These are phyloP conservation scores for Candolleomyces aberdarensis DNA, from an alignment of 768 basidiomycete genomes.

Conservation along the genomic window DNA sequence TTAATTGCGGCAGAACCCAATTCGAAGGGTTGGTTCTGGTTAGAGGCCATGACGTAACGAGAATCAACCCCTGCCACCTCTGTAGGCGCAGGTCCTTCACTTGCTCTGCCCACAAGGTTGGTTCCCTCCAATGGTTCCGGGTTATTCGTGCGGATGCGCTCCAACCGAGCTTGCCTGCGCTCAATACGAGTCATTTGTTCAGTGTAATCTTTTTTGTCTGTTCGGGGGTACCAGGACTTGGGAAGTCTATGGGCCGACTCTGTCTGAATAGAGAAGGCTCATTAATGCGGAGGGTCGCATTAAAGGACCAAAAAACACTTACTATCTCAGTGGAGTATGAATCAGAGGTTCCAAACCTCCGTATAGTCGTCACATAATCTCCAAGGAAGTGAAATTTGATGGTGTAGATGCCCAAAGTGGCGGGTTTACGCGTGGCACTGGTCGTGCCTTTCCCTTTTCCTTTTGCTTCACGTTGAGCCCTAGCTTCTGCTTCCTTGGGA, in stretches of 20 bases:
- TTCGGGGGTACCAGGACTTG: not conserved
- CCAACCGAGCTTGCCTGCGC: too few species aligned
- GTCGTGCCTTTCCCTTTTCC: not conserved
- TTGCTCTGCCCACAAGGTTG: too few species aligned
- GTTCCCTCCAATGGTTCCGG: too few species aligned
- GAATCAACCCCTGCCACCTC: too few species aligned
- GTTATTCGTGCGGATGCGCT: too few species aligned
- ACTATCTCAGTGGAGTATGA: not conserved
- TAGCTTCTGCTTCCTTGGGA: not conserved
- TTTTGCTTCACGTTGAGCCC: not conserved
- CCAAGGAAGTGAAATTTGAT: conserved; percentile 4
- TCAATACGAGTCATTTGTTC: not conserved
- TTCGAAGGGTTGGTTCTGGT: too few species aligned
- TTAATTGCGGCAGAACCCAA: too few species aligned
- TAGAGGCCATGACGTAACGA: too few species aligned
- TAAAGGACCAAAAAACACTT: not conserved
- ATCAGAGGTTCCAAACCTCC: not conserved
- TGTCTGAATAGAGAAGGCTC: not conserved
- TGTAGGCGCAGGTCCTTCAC: too few species aligned
- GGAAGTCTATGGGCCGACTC: not conserved
- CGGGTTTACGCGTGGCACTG: not conserved
- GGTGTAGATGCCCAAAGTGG: not conserved
- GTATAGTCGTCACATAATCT: not conserved
- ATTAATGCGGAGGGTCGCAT: not conserved
- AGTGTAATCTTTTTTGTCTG: not conserved